These are phyloP conservation scores for Fusarium sp. DNA, from an alignment of 2,329 filamentous ascomycete genomes.

Conservation along the genomic window DNA sequence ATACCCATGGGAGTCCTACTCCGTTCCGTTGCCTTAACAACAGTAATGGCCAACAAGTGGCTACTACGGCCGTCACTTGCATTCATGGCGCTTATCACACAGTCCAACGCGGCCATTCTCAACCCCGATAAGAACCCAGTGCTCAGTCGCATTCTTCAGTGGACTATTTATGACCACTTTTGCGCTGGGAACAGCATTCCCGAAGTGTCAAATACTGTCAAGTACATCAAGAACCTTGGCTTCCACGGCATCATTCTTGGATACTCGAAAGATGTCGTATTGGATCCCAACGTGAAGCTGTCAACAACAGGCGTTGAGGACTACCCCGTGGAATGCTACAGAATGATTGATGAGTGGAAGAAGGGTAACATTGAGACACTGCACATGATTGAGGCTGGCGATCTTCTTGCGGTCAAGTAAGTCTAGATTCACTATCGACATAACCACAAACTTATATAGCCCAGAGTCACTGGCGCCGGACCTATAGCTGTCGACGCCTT, in stretches of 20 bases:
- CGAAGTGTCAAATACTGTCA: constrained; percentile 57
- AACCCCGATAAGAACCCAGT: constrained; percentile 54
- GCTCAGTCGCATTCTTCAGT: constrained; percentile 54
- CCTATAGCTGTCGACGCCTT: constrained; percentile 50
- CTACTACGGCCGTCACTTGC: constrained; percentile 39
- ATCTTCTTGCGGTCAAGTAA: constrained; percentile 68
- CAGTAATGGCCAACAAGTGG: constrained; percentile 41
- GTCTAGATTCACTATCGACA: too few relatives aligned
- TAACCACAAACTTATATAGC: background rate
- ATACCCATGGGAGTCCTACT: constrained; percentile 37
- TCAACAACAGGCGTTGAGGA: background rate
- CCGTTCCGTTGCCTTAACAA: constrained; percentile 40
- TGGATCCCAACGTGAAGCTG: constrained; percentile 42
- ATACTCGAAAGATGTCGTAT: constrained; percentile 60
- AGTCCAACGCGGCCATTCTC: constrained; percentile 47
- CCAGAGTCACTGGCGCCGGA: constrained; percentile 54
- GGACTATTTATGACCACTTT: constrained; percentile 64
- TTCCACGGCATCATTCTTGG: constrained; percentile 62
- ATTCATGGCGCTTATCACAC: constrained; percentile 35
- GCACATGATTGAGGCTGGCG: constrained; percentile 58
- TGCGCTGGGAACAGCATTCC: constrained; percentile 60
- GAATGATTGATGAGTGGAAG: constrained; percentile 56
- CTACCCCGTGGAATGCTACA: constrained; percentile 25
- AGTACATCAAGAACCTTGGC: constrained; percentile 57
- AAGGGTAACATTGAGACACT: constrained; percentile 63